Evolutionary conservation across 768 basidiomycete species (phyloP).

Genomic region (Galerina sulciceps): DNA sequence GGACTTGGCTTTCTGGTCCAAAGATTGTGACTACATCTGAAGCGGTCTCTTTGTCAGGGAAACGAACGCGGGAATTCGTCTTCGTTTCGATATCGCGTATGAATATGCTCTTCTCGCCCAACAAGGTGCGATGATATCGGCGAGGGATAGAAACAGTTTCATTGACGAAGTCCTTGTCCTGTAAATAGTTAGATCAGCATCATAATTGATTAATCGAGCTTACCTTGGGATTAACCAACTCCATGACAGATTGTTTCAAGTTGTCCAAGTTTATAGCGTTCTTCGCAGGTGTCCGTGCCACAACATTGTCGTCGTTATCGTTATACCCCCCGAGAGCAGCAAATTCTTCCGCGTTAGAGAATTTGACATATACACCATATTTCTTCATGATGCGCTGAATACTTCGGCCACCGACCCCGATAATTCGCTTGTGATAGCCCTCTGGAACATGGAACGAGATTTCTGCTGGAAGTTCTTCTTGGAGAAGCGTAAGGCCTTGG

Average conservation of each 20-base stretch:
- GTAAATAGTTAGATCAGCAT: constrained; percentile 2
- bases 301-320: constrained; percentile 98
- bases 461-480: constrained; percentile 98
- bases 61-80: constrained; percentile 90
- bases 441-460: constrained; percentile 99
- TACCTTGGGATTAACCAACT: constrained; percentile 95
- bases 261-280: constrained; percentile 95
- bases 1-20: constrained; percentile 95
- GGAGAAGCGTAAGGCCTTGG: constrained; percentile 85
- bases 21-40: constrained; percentile 95
- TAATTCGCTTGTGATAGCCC: constrained; percentile 98
- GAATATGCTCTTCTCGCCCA: constrained; percentile 97
- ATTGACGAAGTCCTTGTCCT: constrained; percentile 97
- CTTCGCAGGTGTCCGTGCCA: constrained; percentile 98
- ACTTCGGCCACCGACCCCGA: constrained; percentile 96
- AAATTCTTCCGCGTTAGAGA: constrained; percentile 97
- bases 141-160: constrained; percentile 94
- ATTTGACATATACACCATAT: constrained; percentile 99
- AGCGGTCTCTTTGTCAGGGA: constrained; percentile 94
- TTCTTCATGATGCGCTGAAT: constrained; percentile 99
- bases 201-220: neutral
- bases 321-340: constrained; percentile 92
- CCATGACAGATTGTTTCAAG: constrained; percentile 96
- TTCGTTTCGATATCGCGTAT: constrained; percentile 97
- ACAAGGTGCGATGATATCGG: constrained; percentile 90